A percentile compares a stretch with the other conserved stretches of the same genome.
These are phyloP conservation scores for Scheffersomyces lignosus DNA, from an alignment of 805 yeast genomes.

Conservation along the genomic window DNA sequence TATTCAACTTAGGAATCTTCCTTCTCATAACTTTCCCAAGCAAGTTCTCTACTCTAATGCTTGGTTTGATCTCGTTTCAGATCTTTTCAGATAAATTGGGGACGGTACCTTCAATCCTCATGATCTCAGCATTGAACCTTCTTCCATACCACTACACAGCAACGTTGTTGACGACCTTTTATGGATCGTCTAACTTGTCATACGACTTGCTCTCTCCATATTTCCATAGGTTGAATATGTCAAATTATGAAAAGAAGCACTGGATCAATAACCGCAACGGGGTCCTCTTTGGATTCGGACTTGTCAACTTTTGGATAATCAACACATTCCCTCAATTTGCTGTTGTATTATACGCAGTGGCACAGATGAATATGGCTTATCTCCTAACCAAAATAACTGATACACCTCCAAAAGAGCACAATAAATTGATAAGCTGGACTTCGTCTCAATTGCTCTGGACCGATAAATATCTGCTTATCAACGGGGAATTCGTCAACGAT, in stretches of 20 bases:
- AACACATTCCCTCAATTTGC: constrained; percentile 45
- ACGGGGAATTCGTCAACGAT: constrained; percentile 23
- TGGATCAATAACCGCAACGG: constrained; percentile 59
- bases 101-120: constrained; percentile 38
- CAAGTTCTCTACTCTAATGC: constrained; percentile 38
- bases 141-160: constrained; percentile 37
- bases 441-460: constrained; percentile 34
- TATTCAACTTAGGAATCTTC: constrained; percentile 31
- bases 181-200: constrained; percentile 47
- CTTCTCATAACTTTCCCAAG: constrained; percentile 13
- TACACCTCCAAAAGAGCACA: constrained; percentile 32
- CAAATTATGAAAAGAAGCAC: constrained; percentile 38
- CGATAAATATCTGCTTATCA: constrained; percentile 18
- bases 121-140: constrained; percentile 35
- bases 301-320: constrained; percentile 45
- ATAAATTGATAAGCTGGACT: constrained; percentile 30
- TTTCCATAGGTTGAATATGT: constrained; percentile 47
- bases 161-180: constrained; percentile 41
- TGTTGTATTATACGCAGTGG: constrained; percentile 50
- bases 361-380: constrained; percentile 54
- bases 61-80: constrained; percentile 45
- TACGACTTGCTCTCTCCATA: constrained; percentile 52
- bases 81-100: constrained; percentile 48
- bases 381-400: constrained; percentile 54
- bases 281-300: constrained; percentile 55